Evolutionary conservation across 768 basidiomycete species (phyloP).

Genomic region (Podaxis sp.): DNA sequence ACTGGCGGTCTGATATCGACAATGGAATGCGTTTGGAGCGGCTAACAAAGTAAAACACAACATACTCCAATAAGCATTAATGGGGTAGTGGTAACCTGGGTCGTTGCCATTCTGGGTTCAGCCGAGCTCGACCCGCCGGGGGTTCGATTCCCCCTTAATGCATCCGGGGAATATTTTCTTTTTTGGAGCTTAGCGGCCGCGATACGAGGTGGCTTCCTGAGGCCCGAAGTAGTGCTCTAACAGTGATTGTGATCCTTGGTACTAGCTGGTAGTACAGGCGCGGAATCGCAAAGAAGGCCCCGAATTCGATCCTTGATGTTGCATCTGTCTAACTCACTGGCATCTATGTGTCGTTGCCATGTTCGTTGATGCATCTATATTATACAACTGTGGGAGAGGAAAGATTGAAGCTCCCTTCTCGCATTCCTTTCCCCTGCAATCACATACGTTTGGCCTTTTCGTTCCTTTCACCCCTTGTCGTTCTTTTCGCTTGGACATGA

Average conservation of each 20-base stretch:
- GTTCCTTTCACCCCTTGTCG: slow-evolving; percentile 11
- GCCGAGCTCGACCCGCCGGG: slow-evolving; percentile 71
- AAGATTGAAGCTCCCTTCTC: neutral
- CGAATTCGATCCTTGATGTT: neutral
- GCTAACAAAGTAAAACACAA: neutral
- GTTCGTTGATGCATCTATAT: no score
- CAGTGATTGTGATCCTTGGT: no score
- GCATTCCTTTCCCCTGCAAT: neutral
- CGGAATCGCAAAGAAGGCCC: no score
- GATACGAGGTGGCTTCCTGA: neutral
- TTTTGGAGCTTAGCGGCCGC: neutral
- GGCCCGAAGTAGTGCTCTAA: no score
- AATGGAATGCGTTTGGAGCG: neutral
- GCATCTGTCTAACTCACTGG: neutral
- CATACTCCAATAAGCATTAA: slow-evolving; percentile 6
- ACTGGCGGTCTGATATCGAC: neutral
- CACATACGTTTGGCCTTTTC: neutral
- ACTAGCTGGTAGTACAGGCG: no score
- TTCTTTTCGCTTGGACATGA: slow-evolving; percentile 9
- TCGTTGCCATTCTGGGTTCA: slow-evolving; percentile 19
- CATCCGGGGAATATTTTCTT: slow-evolving; percentile 36
- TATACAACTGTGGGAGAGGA: neutral
- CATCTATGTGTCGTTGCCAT: no score
- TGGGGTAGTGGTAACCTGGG: slow-evolving; percentile 24
- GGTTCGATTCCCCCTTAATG: slow-evolving; percentile 89